Conservation (phyloP, 2,329 filamentous ascomycete genomes). For the Xylaria sp. region DNA sequence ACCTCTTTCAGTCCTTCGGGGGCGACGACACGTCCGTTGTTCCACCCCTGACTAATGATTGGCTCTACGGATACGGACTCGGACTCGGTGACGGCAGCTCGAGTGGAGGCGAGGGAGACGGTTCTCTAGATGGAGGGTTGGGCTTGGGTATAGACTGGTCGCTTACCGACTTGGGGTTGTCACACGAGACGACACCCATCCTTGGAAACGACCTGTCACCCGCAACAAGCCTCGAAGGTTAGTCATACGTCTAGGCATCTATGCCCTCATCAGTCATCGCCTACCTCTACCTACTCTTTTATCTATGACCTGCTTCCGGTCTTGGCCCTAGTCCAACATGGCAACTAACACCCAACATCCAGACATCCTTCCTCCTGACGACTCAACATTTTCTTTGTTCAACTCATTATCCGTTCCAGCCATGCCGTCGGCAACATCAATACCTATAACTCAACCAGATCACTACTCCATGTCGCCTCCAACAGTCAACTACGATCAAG, state of each 20-base stretch:
- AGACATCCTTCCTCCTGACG: slow-evolving; percentile 41
- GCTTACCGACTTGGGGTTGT: slow-evolving; percentile 39
- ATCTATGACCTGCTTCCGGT: not conserved
- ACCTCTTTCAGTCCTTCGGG: slow-evolving; percentile 45
- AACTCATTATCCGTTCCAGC: slow-evolving; percentile 34
- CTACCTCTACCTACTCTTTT: slow-evolving; percentile 1
- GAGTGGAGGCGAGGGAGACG: slow-evolving; percentile 31
- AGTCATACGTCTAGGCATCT: slow-evolving; percentile 27
- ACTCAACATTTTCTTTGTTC: slow-evolving; percentile 40
- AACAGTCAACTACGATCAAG: slow-evolving; percentile 36
- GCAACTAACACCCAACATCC: slow-evolving; percentile 27
- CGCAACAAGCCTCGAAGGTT: slow-evolving; percentile 43
- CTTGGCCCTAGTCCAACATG: not conserved
- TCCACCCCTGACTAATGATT: slow-evolving; percentile 39
- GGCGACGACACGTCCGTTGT: slow-evolving; percentile 35
- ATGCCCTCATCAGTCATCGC: slow-evolving; percentile 14
- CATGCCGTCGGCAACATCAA: slow-evolving; percentile 34
- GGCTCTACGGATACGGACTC: slow-evolving; percentile 42
- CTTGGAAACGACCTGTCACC: slow-evolving; percentile 40
- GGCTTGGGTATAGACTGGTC: slow-evolving; percentile 41
- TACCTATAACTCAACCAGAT: slow-evolving; percentile 28
- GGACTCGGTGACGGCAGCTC: slow-evolving; percentile 27
- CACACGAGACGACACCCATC: slow-evolving; percentile 39
- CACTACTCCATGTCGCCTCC: slow-evolving; percentile 35
- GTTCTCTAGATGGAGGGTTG: slow-evolving; percentile 22